Evolutionary conservation across 2,329 filamentous ascomycete species (phyloP), one percentile per base, ranked within the genome.

Genomic region (Fusarium paranaense): DNA sequence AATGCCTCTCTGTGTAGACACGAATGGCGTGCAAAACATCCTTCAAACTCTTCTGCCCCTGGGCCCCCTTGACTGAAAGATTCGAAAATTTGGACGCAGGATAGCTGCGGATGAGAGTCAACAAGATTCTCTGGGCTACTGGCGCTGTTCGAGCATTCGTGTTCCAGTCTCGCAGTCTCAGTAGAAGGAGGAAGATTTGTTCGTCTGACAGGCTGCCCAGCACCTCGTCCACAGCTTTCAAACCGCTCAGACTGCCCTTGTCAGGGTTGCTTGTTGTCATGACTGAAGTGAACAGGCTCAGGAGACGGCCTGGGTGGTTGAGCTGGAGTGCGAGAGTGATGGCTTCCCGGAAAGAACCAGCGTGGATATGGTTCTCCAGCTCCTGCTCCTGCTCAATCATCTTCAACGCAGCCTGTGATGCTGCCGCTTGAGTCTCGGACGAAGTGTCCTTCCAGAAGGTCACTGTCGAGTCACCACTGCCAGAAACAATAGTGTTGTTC

Each of bases 391-490:
- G 94, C 83, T 99, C 96, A 56, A 98, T 93, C 64, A 96, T 90
- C 80, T 93, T 91, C 7, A 93, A 91, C 38, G 93, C 92, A 5
- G 93, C 94, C 45, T 91, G 90, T 1, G 93, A 92, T 1, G 93
- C 90, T 4, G 92, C 92, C 18, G 91, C 90, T 70, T 94, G 92
- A 0, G 96, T 98, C 67, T 93, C 88, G 5, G 91, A 90, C 0
- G 95, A 97, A 3, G 95, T 98, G 80, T 99, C 97, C 78, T 91
- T 92, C 97, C 97, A 99, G 85, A 98, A 98, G 1, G 95, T 97
- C 40, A 99, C 90, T 1, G 95, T 95, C 37, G 95, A 95, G 83
- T 99, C 97, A 62, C 94, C 96, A 67, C 94, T 95, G 38, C 95
- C 97, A 8, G 97, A 98, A 38, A 97, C 92, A 62, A 99, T 90